Conservation (phyloP, 2,329 filamentous ascomycete species). For the Cladophialophora bantiana region DNA sequence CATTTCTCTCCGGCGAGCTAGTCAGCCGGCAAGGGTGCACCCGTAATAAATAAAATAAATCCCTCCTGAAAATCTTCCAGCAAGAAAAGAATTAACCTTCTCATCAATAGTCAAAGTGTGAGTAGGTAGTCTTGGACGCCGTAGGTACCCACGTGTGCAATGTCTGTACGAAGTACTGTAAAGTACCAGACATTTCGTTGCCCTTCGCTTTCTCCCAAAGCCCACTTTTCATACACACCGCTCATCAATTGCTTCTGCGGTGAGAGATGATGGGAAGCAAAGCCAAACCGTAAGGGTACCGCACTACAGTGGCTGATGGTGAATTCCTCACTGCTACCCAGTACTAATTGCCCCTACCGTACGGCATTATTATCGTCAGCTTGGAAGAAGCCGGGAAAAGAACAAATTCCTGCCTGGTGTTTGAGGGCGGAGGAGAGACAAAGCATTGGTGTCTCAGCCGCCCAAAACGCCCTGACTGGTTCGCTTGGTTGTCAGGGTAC, state of each 20-base stretch:
- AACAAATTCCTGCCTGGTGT: no score
- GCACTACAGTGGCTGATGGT: background rate
- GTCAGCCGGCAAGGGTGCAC: background rate
- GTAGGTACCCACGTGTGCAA: background rate
- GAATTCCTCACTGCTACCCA: background rate
- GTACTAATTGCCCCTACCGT: no score
- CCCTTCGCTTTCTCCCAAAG: background rate
- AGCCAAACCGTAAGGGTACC: background rate
- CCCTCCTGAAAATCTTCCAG: conserved; percentile 11
- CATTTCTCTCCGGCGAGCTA: conserved; percentile 8
- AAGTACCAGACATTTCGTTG: background rate
- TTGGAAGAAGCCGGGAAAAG: background rate
- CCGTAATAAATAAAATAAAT: conserved; percentile 4
- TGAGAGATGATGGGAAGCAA: background rate
- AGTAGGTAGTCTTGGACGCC: conserved; percentile 1
- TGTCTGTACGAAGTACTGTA: background rate
- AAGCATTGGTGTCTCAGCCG: background rate
- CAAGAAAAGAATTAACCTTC: background rate
- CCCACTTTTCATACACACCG: background rate
- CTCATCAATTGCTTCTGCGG: background rate
- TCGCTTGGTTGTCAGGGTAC: background rate
- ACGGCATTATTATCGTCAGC: background rate
- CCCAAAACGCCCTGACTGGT: background rate
- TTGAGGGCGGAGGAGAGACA: background rate
- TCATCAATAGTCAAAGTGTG: conserved; percentile 3